Evolutionary conservation across 805 yeast species (phyloP), one percentile per base, ranked within the genome.

Genomic region (Metschnikowia dekortorum): DNA sequence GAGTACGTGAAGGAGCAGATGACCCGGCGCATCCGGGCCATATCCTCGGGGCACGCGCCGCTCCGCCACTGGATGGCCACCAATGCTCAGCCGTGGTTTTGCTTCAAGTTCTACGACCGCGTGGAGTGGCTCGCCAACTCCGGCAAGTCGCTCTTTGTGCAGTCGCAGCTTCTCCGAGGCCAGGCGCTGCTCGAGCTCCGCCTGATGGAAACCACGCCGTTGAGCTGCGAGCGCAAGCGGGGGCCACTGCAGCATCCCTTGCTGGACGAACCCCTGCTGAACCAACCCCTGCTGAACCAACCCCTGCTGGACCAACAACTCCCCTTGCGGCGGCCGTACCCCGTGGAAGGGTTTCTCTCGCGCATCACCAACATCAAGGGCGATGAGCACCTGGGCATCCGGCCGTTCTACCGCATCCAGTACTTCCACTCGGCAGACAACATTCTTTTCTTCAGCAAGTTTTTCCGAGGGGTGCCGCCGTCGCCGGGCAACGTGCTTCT

Each of bases 271-370:
- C 18, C 18, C 18, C 2, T 16, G 18, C 18, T 16, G 18, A 3
- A 16, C 18, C 18, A 16, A 16, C 16, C 16, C 16, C 16, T 16
- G 16, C 16, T 16, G 16, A 2, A 2, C 16, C 18, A 16, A 16
- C 18, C 18, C 18, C 18, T 16, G 18, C 18, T 16, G 18, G 3
- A 16, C 18, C 18, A 16, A 16, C 18, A 16, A 16, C 18, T 2
- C 18, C 18, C 2, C 30, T 13, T 35, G 34, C 8, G 10, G 44
- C 46, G 96, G 86, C 97, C 97, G 0, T 47, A 68, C 0, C 84
- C 96, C 0, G 65, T 89, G 8, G 98, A 92, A 67, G 98, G 98
- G 0, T 90, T 87, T 62, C 64, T 91, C 18, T 69, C 80, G 2
- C 74, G 84, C 45, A 62, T 85, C 31, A 75, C 84, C 0, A 74